phyloP scores from a whole-genome alignment of 257 asterid genomes.

The Sherardia arvensis region DNA sequence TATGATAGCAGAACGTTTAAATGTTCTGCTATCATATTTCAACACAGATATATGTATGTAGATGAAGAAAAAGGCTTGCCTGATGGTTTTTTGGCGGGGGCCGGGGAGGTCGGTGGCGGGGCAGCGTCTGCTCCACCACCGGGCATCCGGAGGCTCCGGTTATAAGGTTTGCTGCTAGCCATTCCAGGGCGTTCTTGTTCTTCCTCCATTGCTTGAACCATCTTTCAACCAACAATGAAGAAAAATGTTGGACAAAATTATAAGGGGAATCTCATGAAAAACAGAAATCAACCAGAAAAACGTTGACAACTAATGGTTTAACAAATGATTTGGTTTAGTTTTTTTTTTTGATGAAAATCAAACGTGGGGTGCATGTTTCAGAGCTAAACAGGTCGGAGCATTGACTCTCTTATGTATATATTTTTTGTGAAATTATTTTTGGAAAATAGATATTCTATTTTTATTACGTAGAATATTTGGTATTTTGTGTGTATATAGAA shows the following conservation, averaged over 20 bases:
- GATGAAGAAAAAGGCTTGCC: slow-evolving; percentile 15
- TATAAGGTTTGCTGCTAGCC: slow-evolving; percentile 21
- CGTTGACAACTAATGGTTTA: not conserved
- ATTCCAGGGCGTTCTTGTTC: not conserved
- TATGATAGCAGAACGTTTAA: not conserved
- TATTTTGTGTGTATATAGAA: too few species aligned
- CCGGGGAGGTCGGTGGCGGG: not conserved
- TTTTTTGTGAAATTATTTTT: not conserved
- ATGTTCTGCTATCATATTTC: too few species aligned
- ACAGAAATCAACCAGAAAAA: not conserved
- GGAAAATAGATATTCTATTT: not conserved
- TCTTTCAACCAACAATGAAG: not conserved
- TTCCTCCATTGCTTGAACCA: not conserved
- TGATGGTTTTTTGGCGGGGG: slow-evolving; percentile 20
- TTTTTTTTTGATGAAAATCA: slow-evolving; percentile 7
- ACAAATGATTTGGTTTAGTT: slow-evolving; percentile 5
- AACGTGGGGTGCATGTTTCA: slow-evolving; percentile 33
- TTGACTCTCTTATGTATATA: not conserved
- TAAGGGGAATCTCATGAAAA: not conserved
- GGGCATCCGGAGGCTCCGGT: slow-evolving; percentile 14
- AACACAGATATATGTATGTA: not conserved
- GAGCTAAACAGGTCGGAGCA: slow-evolving; percentile 11
- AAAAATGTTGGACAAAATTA: not conserved
- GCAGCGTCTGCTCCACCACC: slow-evolving; percentile 38
- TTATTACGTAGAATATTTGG: not conserved